A percentile compares a stretch with the other conserved stretches of the same genome.
These are phyloP conservation scores for Colletotrichum agaves DNA, from an alignment of 2,329 filamentous ascomycete genomes.

Conservation along the genomic window DNA sequence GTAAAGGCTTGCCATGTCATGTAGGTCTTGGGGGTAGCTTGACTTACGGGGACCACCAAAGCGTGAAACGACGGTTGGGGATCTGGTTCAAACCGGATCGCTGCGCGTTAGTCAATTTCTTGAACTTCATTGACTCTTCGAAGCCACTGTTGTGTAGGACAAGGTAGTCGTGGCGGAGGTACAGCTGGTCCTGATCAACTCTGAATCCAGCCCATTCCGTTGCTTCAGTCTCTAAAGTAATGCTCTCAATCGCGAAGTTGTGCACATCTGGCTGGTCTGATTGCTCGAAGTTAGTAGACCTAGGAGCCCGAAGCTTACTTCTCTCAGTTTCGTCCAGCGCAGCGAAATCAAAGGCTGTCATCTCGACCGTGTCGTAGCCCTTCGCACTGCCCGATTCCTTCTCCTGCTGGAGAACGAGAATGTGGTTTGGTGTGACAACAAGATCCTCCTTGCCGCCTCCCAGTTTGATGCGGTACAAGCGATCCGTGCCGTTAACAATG, in stretches of 20 bases:
- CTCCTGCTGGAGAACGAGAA: constrained; percentile 55
- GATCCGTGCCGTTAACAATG: constrained; percentile 58
- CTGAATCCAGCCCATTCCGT: constrained; percentile 63
- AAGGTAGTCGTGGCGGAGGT: constrained; percentile 59
- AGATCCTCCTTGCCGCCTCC: constrained; percentile 54
- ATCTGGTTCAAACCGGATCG: constrained; percentile 98
- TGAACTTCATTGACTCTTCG: constrained; percentile 88
- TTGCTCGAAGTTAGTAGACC: constrained; percentile 45
- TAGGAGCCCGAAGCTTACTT: constrained; percentile 49
- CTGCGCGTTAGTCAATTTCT: constrained; percentile 98
- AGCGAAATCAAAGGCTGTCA: constrained; percentile 58
- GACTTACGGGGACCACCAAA: constrained; percentile 86
- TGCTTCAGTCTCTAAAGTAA: constrained; percentile 53
- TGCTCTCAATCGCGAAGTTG: constrained; percentile 53
- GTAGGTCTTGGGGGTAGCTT: too few species aligned
- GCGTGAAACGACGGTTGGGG: constrained; percentile 95
- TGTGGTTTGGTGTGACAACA: constrained; percentile 61
- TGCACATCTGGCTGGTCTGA: constrained; percentile 44
- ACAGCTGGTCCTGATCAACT: constrained; percentile 61
- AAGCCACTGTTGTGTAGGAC: constrained; percentile 64
- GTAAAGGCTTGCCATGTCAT: too few species aligned
- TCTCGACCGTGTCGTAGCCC: constrained; percentile 55
- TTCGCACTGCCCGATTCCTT: constrained; percentile 41
- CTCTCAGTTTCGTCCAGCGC: constrained; percentile 50
- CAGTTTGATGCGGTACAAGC: constrained; percentile 61